Percentiles rank a stretch among this genome's conserved stretches.
phyloP scores from a whole-genome alignment of 352 stramenopile species.

The Phytophthora rubi region DNA sequence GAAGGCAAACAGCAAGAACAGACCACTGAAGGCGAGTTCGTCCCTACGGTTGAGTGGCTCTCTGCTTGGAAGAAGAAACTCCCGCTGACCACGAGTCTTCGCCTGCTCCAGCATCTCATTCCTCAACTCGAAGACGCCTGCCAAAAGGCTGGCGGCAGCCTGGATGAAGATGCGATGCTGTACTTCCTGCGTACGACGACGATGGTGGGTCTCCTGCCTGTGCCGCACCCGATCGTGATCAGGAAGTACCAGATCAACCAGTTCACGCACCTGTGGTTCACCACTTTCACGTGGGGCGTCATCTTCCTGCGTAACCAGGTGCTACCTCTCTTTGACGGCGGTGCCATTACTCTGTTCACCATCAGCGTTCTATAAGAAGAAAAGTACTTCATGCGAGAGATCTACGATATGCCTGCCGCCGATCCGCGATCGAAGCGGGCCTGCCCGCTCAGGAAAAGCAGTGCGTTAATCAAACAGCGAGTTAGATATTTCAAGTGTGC shows the following conservation, averaged over 20 bases:
- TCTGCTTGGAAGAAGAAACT: slow-evolving; percentile 94
- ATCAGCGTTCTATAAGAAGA: slow-evolving; percentile 81
- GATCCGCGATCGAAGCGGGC: slow-evolving; percentile 25
- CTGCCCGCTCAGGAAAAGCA: slow-evolving; percentile 4
- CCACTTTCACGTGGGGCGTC: slow-evolving; percentile 98
- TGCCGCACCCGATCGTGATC: slow-evolving; percentile 99
- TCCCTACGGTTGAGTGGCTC: slow-evolving; percentile 95
- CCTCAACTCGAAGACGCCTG: slow-evolving; percentile 86
- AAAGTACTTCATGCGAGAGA: slow-evolving; percentile 12
- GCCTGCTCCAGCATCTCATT: slow-evolving; percentile 94
- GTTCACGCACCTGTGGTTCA: slow-evolving; percentile 99
- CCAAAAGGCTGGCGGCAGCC: slow-evolving; percentile 78
- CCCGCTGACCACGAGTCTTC: slow-evolving; percentile 94
- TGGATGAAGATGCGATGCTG: slow-evolving; percentile 97
- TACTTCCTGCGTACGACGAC: slow-evolving; percentile 97
- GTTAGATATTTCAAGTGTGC: slow-evolving; percentile 32
- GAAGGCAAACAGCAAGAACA: slow-evolving; percentile 3
- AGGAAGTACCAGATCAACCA: slow-evolving; percentile 99
- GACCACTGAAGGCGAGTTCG: slow-evolving; percentile 59
- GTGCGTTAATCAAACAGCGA: slow-evolving; percentile 38
- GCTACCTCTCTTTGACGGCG: slow-evolving; percentile 96
- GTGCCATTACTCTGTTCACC: slow-evolving; percentile 96
- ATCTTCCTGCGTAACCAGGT: slow-evolving; percentile 98
- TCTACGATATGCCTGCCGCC: slow-evolving; percentile 1
- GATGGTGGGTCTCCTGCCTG: slow-evolving; percentile 97